A percentile compares a stretch with the other conserved stretches of the same genome.
Conservation (phyloP, 2,329 filamentous ascomycete species). For the Bimuria novae-zelandiae region DNA sequence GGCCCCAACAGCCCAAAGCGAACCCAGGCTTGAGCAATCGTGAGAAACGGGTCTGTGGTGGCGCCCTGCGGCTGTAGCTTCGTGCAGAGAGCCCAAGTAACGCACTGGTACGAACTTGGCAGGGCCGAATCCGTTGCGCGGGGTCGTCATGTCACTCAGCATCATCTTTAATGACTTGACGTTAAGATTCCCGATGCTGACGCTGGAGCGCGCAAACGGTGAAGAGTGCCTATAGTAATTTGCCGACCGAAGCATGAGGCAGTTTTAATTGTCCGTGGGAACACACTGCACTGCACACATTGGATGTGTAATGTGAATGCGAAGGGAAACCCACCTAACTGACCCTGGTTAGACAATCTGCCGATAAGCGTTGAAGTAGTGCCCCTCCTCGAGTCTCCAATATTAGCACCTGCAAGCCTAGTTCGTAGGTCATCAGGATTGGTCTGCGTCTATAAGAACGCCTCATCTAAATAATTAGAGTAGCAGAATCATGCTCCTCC, state of each 20-base stretch:
- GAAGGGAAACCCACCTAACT: constrained; percentile 7
- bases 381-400: constrained; percentile 21
- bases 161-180: no score
- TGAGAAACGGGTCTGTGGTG: constrained; percentile 2
- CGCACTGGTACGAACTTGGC: constrained; percentile 12
- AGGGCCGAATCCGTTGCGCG: constrained; percentile 12
- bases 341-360: constrained; percentile 8
- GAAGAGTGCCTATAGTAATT: no score
- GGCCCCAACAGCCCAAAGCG: constrained; percentile 6
- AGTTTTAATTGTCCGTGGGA: no score
- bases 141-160: no score
- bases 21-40: not conserved
- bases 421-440: not conserved
- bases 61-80: constrained; percentile 13
- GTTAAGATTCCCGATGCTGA: no score
- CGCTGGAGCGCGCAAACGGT: no score
- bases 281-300: no score
- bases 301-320: no score
- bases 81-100: constrained; percentile 14
- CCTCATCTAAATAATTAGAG: no score
- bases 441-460: no score
- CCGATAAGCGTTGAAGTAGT: constrained; percentile 7
- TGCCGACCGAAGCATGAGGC: no score
- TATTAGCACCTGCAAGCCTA: constrained; percentile 17
- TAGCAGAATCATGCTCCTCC: no score